Percentiles rank a stretch among this genome's conserved stretches.
Conservation (phyloP, 164 flowering plant species). For the Brasenia schreberi region DNA sequence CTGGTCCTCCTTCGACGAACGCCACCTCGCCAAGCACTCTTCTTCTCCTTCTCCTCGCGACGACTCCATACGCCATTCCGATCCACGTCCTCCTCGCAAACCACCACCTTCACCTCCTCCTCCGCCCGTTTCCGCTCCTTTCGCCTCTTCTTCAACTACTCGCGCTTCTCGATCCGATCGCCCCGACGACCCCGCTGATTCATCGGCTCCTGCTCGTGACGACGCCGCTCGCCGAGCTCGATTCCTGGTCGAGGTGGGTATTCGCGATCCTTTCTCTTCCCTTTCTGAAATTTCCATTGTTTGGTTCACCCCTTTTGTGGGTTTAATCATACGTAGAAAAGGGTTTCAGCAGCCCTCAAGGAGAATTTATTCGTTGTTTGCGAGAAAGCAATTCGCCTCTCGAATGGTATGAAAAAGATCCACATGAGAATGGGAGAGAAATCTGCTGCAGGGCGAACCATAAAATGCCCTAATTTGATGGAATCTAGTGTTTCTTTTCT, state of each 20-base stretch:
- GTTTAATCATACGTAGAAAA: neutral
- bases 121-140: neutral
- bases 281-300: neutral
- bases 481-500: too few species aligned
- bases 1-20: slow-evolving; percentile 31
- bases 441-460: too few species aligned
- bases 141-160: neutral
- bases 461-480: too few species aligned
- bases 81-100: neutral
- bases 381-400: too few species aligned
- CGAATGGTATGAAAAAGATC: too few species aligned
- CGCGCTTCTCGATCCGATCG: neutral
- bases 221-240: slow-evolving; percentile 55
- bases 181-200: neutral
- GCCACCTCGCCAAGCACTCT: neutral
- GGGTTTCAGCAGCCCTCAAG: neutral
- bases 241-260: slow-evolving; percentile 56
- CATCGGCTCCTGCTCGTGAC: slow-evolving; percentile 23
- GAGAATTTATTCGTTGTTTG: neutral
- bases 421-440: too few species aligned
- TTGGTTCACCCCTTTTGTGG: neutral
- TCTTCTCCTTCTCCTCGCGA: neutral
- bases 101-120: neutral
- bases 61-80: neutral
- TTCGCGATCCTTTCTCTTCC: neutral